Base-by-base conservation (phyloP, 1,139 yeast genomes). In the Suhomyces guaymorum region DNA sequence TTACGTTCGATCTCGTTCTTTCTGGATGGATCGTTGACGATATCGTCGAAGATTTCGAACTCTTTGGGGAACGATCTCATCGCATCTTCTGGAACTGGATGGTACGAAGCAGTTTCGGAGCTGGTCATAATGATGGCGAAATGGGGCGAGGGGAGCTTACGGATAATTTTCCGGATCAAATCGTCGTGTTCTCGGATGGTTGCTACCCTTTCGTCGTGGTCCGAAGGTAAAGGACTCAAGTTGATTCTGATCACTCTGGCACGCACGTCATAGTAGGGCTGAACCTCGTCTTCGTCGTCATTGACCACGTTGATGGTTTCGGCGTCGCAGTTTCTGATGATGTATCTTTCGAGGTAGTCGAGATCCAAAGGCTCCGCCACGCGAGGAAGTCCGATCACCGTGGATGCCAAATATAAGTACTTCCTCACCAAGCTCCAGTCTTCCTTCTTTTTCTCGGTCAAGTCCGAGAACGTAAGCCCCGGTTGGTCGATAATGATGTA, bases 401-500 rank as follows among this genome's bases (percentile, higher is more conserved):
- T 80, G 3, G 90, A 83, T 8, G 88, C 68, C 54, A 75, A 64
- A 17, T 70, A 60, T 41, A 82, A 52, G 52, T 80, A 78, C 33
- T 73, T 70, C 33, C 82, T 63, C 15, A 85, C 49, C 43, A 74
- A 69, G 1, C 66, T 69, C 74, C 86, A 83, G 16, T 66, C 57
- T 4, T 68, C 65, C 31, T 59, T 59, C 17, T 57, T 51, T 1
- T 24, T 19, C 28, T 66, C 63, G 15, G 65, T 63, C 40, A 87
- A 64, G 56, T 87, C 95, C n/a, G 61, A 60, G 32, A 71, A 61
- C 2, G 58, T 57, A 35, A 87, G 56, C 0, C 94, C 94, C 0
- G 95, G 95, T 29, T 78, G 78, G 49, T 84, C 76, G 1, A 86
- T 66, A 11, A 87, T 57, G 2, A 88, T 50, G 47, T 82, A 84